Evolutionary conservation across 2,329 filamentous ascomycete genomes (phyloP), one percentile per base, ranked within the genome.

Genomic region (Coniochaeta hoffmannii): DNA sequence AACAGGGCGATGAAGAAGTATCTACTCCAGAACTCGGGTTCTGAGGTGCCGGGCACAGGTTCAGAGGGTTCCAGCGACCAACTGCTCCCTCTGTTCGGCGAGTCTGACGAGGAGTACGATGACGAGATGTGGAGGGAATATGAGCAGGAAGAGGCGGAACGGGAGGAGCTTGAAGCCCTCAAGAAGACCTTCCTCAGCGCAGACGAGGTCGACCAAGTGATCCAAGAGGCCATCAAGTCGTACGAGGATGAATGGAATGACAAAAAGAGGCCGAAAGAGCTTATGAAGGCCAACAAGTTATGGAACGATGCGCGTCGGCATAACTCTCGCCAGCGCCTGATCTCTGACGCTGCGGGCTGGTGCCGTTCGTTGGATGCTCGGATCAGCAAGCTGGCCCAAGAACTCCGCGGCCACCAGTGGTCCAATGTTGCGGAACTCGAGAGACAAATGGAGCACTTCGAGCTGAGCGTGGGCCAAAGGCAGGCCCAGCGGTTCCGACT

Each of bases 401-500:
- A 82, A 19, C 81, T 90, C 32, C 59, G 75, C 22, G 61, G 66
- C 1, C 71, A 78, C 15, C 65, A 74, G 30, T 90, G 85, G 80
- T 66, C 69, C 11, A 79, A 72, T 8, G 70, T 73, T 22, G 62
- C 68, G 1, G 76, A 84, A 14, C 65, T 94, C 14, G 70, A 74
- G 26, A 71, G 69, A 6, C 80, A 83, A 62, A 83, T 84, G 51
- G 69, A 71, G 11, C 78, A 72, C 34, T 71, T 96, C 55, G 84
- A 93, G 57, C 72, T 75, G 4, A 90, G 78, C 3, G 70, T 96
- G 1, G 78, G 81, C 34, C 79, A 87, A 55, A 79, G 80, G 51
- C 73, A 86, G 62, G 68, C 80, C 36, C 66, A 77, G 9, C 63
- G 65, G 8, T 86, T 81, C 80, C 65, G 73, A 3, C 71, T 80